Base-by-base conservation (phyloP, 768 basidiomycete species). In the Dioszegia hungarica region DNA sequence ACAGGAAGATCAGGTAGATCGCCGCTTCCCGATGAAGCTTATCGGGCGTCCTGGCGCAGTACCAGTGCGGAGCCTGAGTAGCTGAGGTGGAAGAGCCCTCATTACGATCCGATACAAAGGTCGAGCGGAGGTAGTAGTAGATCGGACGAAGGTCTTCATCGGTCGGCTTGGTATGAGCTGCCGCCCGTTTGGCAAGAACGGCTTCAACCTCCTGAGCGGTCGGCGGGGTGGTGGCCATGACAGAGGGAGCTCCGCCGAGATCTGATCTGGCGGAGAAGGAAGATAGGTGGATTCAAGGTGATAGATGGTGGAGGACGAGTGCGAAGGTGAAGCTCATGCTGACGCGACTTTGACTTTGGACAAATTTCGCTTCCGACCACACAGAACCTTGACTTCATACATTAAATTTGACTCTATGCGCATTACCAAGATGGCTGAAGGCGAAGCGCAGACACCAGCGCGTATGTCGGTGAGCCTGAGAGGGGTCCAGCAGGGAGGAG, bases 1-100 rank as follows among this genome's bases (percentile, higher is more conserved):
- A 86, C 36, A 95, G 75, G 48, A 90, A 83, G 34, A 94, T 78
- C 46, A 89, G 81, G 77, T 92, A 95, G 0, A 84, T 85, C 0
- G 92, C 89, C 1, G 86, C 83, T 56, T 83, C 85, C 9, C 81
- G 74, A 0, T 82, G 84, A 31, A 82, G 47, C 2, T 29, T 77
- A 9, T 79, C 70, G 29, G 82, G 77, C 3, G 85, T 86, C 34
- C 81, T 80, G 27, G 77, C 73, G 74, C 92, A 95, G 72, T 87
- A 93, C 89, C 90, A 93, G 67, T 95, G 91, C 1, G 48, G 41
- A 0, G 56, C 5, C 3, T 39, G 27, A 10, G 50, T 37, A 10
- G 60, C 54, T 9, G 65, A 63, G 36, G 44, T 15, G 12, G 43
- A 34, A 15, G 56, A 34, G 4, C 38, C 14, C 12, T 57, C 45